Conservation (phyloP, 1,139 yeast species). For the Hyphopichia buzzinii region DNA sequence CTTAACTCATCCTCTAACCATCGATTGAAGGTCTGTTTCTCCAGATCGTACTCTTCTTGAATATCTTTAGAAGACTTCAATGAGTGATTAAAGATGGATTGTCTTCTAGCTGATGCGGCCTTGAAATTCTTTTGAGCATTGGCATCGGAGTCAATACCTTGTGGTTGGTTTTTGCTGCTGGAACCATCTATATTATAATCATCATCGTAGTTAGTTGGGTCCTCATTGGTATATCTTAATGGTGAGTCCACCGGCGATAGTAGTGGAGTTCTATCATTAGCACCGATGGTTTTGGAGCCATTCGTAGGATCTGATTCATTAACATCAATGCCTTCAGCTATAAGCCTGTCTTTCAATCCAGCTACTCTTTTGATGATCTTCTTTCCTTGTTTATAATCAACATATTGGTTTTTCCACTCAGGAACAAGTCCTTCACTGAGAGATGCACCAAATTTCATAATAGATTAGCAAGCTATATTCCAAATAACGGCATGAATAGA, state of each 20-base stretch:
- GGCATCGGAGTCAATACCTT: not conserved
- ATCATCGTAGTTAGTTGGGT: conserved; percentile 1
- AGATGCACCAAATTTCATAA: conserved; percentile 63
- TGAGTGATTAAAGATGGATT: conserved; percentile 23
- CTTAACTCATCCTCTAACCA: conserved; percentile 63
- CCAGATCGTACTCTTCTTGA: conserved; percentile 21
- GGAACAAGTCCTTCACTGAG: conserved; percentile 65
- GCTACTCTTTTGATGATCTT: conserved; percentile 32
- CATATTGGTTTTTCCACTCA: conserved; percentile 82
- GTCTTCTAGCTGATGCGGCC: conserved; percentile 8
- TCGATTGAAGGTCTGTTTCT: conserved; percentile 44
- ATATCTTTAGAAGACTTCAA: conserved; percentile 16
- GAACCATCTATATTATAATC: not conserved
- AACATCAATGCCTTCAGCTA: not conserved
- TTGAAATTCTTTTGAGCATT: not conserved
- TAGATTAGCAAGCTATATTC: not conserved
- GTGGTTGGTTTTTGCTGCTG: not conserved
- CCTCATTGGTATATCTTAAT: conserved; percentile 2
- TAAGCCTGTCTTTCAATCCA: conserved; percentile 8
- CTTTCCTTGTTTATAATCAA: conserved; percentile 64
- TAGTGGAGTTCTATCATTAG: conserved; percentile 31
- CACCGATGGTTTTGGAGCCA: not conserved
- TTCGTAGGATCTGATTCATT: not conserved
- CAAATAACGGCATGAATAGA: not conserved
- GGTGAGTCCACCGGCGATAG: conserved; percentile 15